These are phyloP conservation scores for Skeletonema costatum DNA, from an alignment of 108 stramenopile species.

Conservation along the genomic window DNA sequence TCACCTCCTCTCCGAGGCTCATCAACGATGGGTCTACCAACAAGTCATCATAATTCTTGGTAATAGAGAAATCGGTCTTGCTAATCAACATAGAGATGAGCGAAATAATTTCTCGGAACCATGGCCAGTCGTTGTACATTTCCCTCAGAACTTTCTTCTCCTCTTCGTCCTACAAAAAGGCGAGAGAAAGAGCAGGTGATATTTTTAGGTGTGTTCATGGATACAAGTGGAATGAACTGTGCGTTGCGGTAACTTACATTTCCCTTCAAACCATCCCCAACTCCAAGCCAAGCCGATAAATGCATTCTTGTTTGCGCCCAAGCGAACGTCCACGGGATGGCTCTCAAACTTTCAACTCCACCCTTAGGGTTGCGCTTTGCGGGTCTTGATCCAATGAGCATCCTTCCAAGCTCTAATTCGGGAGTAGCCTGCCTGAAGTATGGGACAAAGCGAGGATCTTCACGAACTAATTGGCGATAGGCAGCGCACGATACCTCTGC, in stretches of 20 bases:
- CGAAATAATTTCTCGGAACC: conserved; percentile 92
- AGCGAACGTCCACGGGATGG: conserved; percentile 98
- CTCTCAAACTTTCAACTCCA: conserved; percentile 94
- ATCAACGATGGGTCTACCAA: conserved; percentile 75
- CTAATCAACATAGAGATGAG: conserved; percentile 94
- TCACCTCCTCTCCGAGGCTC: conserved; percentile 82
- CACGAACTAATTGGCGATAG: conserved; percentile 88
- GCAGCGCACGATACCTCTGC: conserved; percentile 77
- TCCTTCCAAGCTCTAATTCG: conserved; percentile 87
- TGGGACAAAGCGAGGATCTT: conserved; percentile 93
- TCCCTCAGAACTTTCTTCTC: conserved; percentile 64
- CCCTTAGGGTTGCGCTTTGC: conserved; percentile 96
- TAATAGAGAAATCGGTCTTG: conserved; percentile 93
- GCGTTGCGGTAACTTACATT: conserved; percentile 35
- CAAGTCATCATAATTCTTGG: conserved; percentile 90
- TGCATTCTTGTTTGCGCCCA: conserved; percentile 97
- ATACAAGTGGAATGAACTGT: neutral
- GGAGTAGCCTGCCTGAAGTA: conserved; percentile 98
- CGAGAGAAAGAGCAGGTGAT: neutral
- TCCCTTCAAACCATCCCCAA: conserved; percentile 81
- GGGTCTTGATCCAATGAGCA: conserved; percentile 95
- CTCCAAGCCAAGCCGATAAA: conserved; percentile 97
- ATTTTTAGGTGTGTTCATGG: neutral
- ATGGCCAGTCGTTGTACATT: conserved; percentile 97
- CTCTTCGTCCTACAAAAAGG: conserved; percentile 40